Percentiles rank a stretch among this genome's conserved stretches.
Conservation (phyloP, 495 filamentous ascomycete genomes). For the Penicillium simplicissimum region DNA sequence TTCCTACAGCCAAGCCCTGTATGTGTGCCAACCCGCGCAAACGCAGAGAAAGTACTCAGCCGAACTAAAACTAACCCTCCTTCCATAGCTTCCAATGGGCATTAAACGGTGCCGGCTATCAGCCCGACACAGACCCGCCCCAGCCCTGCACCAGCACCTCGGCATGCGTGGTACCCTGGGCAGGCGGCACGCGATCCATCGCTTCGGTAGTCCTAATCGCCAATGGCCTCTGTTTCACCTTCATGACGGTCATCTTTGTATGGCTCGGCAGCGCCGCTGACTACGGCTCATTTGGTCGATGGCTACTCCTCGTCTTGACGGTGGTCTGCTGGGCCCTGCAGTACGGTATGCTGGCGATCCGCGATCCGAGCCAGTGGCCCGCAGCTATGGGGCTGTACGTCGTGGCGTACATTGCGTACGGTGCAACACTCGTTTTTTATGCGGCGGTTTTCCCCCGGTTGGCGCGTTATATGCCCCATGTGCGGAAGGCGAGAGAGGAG, state of each 20-base stretch:
- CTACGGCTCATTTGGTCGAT: conserved; percentile 51
- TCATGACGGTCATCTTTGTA: conserved; percentile 53
- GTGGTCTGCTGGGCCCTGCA: conserved; percentile 51
- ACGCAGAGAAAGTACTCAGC: neutral
- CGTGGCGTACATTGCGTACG: conserved; percentile 49
- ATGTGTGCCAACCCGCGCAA: conserved; percentile 1
- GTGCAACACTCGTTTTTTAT: conserved; percentile 51
- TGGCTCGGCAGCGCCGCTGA: conserved; percentile 52
- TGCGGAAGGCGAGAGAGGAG: conserved; percentile 48
- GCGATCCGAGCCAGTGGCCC: conserved; percentile 48
- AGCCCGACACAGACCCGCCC: conserved; percentile 42
- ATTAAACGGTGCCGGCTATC: conserved; percentile 45
- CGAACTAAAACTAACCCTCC: conserved; percentile 5
- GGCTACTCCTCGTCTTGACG: conserved; percentile 48
- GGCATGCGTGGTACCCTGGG: conserved; percentile 50
- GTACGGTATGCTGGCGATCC: conserved; percentile 48
- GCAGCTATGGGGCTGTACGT: conserved; percentile 51
- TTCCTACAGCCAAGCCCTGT: conserved; percentile 49
- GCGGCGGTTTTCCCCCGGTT: conserved; percentile 51
- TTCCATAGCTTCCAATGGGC: conserved; percentile 46
- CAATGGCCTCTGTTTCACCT: conserved; percentile 51
- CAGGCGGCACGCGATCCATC: conserved; percentile 43
- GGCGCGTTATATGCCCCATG: conserved; percentile 49
- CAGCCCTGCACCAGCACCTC: conserved; percentile 44
- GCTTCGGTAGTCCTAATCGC: conserved; percentile 50